Base-by-base conservation (phyloP, 176 grass and related monocot species). In the Urochloa ruziziensis region DNA sequence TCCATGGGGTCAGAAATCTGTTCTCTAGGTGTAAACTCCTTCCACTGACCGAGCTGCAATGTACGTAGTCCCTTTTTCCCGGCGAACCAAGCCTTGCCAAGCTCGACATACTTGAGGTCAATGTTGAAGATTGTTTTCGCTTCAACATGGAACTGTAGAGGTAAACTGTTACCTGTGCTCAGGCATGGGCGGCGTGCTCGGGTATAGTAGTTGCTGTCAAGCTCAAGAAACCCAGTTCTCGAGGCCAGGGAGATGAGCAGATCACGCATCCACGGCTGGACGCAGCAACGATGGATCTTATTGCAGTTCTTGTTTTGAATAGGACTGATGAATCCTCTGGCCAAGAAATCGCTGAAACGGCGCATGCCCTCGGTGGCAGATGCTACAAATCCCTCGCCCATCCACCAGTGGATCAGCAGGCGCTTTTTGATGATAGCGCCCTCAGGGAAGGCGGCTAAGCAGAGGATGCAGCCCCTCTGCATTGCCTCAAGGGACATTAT, bases 341-440 rank as follows among this genome's bases (percentile, higher is more conserved):
- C 51, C 17, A 67, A 2, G 40, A 94, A 79, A 19, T 88, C 81
- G 23, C 69, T 35, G 46, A 90, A 91, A 3, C 76, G 65, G 8
- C 0, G 1, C 24, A 79, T 83, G 21, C 82, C 85, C 5, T 79
- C 54, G n/a, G 19, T 19, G 30, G 40, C 42, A 15, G 79, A 63
- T 11, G 11, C 11, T 10, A 90, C 85, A 5, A 88, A 75, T 15
- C 78, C 85, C 32, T 88, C 82, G 0, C 73, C 88, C 16, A 94
- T 33, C 91, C 91, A 89, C 87, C 91, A 92, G 75, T 89, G 84
- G 73, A 92, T 23, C 19, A 94, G 77, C 6, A 62, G 27, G 16
- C 82, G 83, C 46, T 88, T 90, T 63, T 81, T 90, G 61, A 93
- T 74, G 42, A 88, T 46, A 19, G 91, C 63, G 12, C 74, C 74